Evolutionary conservation across 768 basidiomycete species (phyloP).

Genomic region (Hypholoma sublateritium): DNA sequence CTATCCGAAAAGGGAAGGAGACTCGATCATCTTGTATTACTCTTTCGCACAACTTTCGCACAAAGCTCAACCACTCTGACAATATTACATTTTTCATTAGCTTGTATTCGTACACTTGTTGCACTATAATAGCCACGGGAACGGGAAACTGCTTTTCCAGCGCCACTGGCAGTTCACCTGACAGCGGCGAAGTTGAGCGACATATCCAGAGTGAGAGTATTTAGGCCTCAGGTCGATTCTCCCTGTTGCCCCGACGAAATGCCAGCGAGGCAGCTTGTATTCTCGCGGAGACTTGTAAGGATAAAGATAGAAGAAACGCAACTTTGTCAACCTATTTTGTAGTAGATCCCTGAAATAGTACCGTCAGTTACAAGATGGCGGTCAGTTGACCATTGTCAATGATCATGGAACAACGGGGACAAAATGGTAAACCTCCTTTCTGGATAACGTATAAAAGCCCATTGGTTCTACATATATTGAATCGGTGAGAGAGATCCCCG

Average conservation of each 20-base stretch:
- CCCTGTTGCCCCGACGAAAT: background rate
- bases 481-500: too few relatives aligned
- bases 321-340: background rate
- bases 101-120: background rate
- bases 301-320: too few relatives aligned
- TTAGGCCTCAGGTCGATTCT: background rate
- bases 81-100: background rate
- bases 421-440: background rate
- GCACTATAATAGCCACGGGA: too few relatives aligned
- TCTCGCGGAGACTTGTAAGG: too few relatives aligned
- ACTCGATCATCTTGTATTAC: background rate
- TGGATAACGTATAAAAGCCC: too few relatives aligned
- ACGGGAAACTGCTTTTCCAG: too few relatives aligned
- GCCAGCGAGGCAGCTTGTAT: background rate
- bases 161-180: too few relatives aligned
- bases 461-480: too few relatives aligned
- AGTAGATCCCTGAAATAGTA: slow-evolving; percentile 1
- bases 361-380: background rate
- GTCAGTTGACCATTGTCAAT: background rate
- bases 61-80: background rate
- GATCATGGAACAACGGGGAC: background rate
- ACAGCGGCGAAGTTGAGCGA: too few relatives aligned
- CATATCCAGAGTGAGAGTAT: background rate
- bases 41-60: background rate
- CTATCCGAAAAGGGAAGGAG: slow-evolving; percentile 3